Evolutionary conservation across 768 basidiomycete species (phyloP).

Genomic region (Cyclocybe aegerita): DNA sequence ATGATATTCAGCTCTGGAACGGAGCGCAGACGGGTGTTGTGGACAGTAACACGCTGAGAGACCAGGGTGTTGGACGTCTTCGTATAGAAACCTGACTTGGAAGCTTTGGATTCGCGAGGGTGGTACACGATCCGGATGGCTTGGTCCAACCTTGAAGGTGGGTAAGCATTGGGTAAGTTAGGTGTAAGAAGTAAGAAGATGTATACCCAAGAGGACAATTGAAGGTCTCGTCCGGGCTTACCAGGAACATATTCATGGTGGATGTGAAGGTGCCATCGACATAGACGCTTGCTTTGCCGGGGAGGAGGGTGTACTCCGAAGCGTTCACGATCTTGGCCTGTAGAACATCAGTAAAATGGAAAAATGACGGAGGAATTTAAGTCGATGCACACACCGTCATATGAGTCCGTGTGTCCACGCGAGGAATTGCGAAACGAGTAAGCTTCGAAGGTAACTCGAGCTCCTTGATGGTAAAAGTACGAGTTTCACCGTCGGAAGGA

Average conservation of each 20-base stretch:
- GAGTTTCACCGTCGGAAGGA: conserved; percentile 26
- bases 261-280: conserved; percentile 43
- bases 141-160: conserved; percentile 31
- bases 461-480: conserved; percentile 32
- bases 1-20: conserved; percentile 28
- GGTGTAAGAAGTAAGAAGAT: conserved; percentile 19
- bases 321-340: conserved; percentile 39
- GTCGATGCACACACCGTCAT: conserved; percentile 26
- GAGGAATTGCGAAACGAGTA: conserved; percentile 36
- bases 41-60: conserved; percentile 35
- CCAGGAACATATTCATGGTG: conserved; percentile 28
- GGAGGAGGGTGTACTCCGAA: conserved; percentile 36
- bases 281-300: conserved; percentile 35
- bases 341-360: neutral
- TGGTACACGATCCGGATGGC: conserved; percentile 39
- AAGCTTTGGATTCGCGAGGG: conserved; percentile 30
- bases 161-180: neutral
- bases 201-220: conserved; percentile 38
- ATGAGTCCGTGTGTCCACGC: conserved; percentile 29
- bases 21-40: conserved; percentile 30
- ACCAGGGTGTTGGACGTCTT: conserved; percentile 28
- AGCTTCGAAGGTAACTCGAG: conserved; percentile 30
- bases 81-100: conserved; percentile 31
- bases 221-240: conserved; percentile 39
- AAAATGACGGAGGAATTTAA: neutral